These are phyloP conservation scores for Cinnamomum micranthum DNA, from an alignment of 164 flowering plant species.

Conservation along the genomic window DNA sequence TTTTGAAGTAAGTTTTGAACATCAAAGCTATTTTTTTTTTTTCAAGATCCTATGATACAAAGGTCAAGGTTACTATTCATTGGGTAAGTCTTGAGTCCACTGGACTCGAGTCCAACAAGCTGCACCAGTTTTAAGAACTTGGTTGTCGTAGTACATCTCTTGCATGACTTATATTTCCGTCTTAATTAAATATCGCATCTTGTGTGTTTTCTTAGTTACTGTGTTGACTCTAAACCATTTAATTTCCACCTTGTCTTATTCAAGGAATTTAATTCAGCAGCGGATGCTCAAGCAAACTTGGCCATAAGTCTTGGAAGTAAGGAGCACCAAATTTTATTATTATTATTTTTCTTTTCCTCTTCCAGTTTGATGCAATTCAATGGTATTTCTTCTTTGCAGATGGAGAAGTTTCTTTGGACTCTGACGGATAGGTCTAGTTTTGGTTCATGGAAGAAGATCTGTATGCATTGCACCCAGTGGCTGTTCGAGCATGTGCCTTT, in stretches of 20 bases:
- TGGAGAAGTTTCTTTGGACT: constrained; percentile 51
- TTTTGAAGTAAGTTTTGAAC: no score
- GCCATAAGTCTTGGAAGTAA: constrained; percentile 58
- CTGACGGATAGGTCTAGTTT: neutral
- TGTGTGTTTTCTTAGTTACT: neutral
- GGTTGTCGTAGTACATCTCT: neutral
- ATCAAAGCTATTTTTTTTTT: no score
- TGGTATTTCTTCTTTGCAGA: constrained; percentile 35
- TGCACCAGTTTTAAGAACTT: neutral
- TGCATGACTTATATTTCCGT: neutral
- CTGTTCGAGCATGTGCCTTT: neutral
- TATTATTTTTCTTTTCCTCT: neutral
- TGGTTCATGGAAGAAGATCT: neutral
- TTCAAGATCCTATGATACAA: no score
- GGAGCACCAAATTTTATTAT: constrained; percentile 2
- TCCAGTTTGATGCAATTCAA: neutral
- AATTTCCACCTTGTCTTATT: neutral
- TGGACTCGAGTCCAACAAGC: neutral
- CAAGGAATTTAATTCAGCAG: constrained; percentile 67
- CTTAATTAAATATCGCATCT: neutral
- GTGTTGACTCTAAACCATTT: neutral
- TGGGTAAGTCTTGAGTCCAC: neutral
- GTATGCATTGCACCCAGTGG: neutral
- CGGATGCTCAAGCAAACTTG: constrained; percentile 86
- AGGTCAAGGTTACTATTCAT: no score